phyloP scores from a whole-genome alignment of 2,329 filamentous ascomycete species.

The Volutella citrinella region DNA sequence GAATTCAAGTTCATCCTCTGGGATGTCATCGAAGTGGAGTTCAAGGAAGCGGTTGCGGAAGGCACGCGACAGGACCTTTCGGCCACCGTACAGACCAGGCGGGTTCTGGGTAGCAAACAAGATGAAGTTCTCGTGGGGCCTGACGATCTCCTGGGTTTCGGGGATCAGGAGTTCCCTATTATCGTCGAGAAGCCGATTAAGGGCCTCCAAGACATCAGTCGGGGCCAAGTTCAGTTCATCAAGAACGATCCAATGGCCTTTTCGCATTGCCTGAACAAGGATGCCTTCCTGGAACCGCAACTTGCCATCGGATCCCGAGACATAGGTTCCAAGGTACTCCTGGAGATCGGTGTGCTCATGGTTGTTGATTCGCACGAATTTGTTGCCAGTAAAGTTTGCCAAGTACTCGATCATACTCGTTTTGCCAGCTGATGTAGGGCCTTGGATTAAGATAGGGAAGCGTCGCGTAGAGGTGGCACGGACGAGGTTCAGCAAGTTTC shows the following conservation, averaged over 20 bases:
- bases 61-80: slow-evolving; percentile 88
- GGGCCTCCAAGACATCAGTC: slow-evolving; percentile 91
- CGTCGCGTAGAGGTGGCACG: slow-evolving; percentile 86
- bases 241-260: slow-evolving; percentile 96
- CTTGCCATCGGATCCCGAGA: slow-evolving; percentile 81
- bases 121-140: slow-evolving; percentile 93
- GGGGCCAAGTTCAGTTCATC: slow-evolving; percentile 97
- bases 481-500: slow-evolving; percentile 91
- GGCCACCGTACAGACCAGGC: slow-evolving; percentile 88
- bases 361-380: slow-evolving; percentile 98
- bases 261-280: slow-evolving; percentile 84
- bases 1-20: slow-evolving; percentile 86
- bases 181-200: slow-evolving; percentile 94
- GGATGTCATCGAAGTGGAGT: slow-evolving; percentile 96
- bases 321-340: slow-evolving; percentile 93
- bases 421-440: slow-evolving; percentile 95
- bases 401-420: slow-evolving; percentile 99
- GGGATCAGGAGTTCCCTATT: slow-evolving; percentile 94
- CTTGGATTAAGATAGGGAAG: slow-evolving; percentile 93
- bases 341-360: slow-evolving; percentile 98
- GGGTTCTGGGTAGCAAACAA: slow-evolving; percentile 98
- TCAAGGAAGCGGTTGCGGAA: slow-evolving; percentile 97
- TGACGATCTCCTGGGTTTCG: slow-evolving; percentile 91
- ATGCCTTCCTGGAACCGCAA: slow-evolving; percentile 91
- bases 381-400: slow-evolving; percentile 94